These are phyloP conservation scores for Xylaria sp. DNA, from an alignment of 2,329 filamentous ascomycete genomes.

Conservation along the genomic window DNA sequence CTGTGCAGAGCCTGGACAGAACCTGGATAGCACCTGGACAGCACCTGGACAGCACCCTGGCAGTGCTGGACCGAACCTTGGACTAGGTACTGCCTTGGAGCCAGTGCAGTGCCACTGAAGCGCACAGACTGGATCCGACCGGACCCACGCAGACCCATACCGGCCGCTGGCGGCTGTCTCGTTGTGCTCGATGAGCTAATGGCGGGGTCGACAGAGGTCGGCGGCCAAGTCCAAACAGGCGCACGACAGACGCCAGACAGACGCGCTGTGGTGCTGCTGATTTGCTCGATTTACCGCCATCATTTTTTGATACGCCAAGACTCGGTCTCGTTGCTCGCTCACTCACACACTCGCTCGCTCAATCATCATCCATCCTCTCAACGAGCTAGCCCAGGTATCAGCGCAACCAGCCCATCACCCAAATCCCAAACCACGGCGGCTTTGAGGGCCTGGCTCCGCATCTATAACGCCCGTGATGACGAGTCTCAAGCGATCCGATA, in stretches of 20 bases:
- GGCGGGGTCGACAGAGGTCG: constrained; percentile 22
- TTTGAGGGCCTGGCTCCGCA: no score
- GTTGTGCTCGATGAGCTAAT: not conserved
- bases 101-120: no score
- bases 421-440: not conserved
- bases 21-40: no score
- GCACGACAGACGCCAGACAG: constrained; percentile 26
- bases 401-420: not conserved
- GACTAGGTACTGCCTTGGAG: no score
- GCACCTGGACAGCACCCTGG: no score
- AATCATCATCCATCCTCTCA: no score
- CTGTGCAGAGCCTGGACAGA: not conserved
- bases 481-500: constrained; percentile 65
- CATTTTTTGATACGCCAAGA: not conserved
- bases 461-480: constrained; percentile 54
- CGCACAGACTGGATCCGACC: not conserved
- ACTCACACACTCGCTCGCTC: not conserved
- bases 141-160: constrained; percentile 11
- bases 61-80: no score
- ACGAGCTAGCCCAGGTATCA: no score
- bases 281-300: constrained; percentile 31
- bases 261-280: constrained; percentile 26
- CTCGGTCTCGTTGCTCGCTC: not conserved
- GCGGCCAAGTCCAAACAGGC: constrained; percentile 23
- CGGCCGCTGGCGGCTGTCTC: constrained; percentile 25